Evolutionary conservation across 192 early-diverging fungal genomes (phyloP), one percentile per base, ranked within the genome.

Genomic region (Backusella australiensis): DNA sequence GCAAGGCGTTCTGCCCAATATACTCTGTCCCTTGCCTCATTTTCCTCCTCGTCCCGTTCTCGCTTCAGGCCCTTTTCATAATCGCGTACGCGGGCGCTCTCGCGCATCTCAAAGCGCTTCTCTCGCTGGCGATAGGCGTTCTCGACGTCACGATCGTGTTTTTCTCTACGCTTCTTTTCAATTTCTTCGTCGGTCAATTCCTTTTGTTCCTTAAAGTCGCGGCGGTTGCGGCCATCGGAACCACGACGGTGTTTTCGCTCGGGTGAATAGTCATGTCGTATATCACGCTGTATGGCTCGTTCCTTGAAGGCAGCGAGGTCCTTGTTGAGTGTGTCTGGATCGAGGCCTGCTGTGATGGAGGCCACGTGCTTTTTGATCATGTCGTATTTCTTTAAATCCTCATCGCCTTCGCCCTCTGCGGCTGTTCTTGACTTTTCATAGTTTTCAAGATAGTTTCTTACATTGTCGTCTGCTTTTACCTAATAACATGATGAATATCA

Each of bases 291-390:
- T 4, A 88, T 88, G 0, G 90, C 84, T n/a, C 87, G 85, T 72
- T 92, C 89, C 53, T 89, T 81, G 75, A 91, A 93, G 44, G 85
- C 86, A 9, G 85, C 83, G 7, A 93, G 85, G 73, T 93, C 90
- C 21, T 85, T 82, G 32, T 81, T 81, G 29, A 92, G 86, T 8
- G 87, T 46, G 59, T 93, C 90, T 2, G 74, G 74, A 36, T 75
- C 74, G 46, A 89, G 87, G 0, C 85, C 81, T 6, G 87, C 79
- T 17, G 82, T 74, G 19, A 75, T 67, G 5, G 67, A 68, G 15
- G 69, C 44, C 4, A 76, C 26, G 11, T 67, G 35, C 4, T 76
- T 38, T 21, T 76, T 29, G 11, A 76, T 36, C 3, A 35, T 26
- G 7, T 69, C 75, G 14, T 69, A 70, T 23, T 26, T 39, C 2